These are phyloP conservation scores for Talaromyces albobiverticillius DNA, from an alignment of 2,329 filamentous ascomycete genomes.

Conservation along the genomic window DNA sequence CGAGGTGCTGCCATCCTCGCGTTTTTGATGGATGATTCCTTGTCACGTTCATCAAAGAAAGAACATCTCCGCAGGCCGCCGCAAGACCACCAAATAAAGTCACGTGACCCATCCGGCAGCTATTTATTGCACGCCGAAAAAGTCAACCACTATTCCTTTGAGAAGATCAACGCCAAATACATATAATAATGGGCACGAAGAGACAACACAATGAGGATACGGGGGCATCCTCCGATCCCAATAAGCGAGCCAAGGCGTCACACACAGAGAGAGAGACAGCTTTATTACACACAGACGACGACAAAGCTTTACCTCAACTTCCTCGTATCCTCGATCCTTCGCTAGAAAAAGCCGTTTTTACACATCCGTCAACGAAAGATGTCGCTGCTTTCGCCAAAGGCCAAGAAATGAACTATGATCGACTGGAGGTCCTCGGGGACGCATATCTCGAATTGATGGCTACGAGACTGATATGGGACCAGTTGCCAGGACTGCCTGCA, in stretches of 20 bases:
- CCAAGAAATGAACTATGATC: conserved; percentile 64
- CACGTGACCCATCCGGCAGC: background rate
- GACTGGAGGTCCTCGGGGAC: conserved; percentile 85
- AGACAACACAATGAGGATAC: conserved; percentile 19
- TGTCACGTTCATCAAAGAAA: too few species aligned
- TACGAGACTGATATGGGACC: conserved; percentile 70
- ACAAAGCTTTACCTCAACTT: conserved; percentile 34
- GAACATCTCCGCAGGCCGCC: background rate
- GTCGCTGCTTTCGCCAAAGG: conserved; percentile 20
- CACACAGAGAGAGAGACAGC: background rate
- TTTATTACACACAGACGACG: conserved; percentile 9
- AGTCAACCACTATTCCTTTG: too few species aligned
- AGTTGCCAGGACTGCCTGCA: conserved; percentile 62
- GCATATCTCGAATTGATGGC: conserved; percentile 78
- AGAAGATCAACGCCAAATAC: too few species aligned
- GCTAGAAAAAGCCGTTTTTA: conserved; percentile 64
- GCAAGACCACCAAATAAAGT: background rate
- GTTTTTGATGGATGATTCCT: background rate
- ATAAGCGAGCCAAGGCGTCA: conserved; percentile 21
- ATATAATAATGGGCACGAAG: conserved; percentile 25
- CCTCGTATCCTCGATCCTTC: conserved; percentile 59
- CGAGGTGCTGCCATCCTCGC: conserved; percentile 18
- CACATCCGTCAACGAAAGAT: conserved; percentile 53
- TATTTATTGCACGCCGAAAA: too few species aligned
- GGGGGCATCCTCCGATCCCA: background rate